Evolutionary conservation across 1,139 yeast genomes (phyloP).

Genomic region (Casaregolazyma suthepensis): DNA sequence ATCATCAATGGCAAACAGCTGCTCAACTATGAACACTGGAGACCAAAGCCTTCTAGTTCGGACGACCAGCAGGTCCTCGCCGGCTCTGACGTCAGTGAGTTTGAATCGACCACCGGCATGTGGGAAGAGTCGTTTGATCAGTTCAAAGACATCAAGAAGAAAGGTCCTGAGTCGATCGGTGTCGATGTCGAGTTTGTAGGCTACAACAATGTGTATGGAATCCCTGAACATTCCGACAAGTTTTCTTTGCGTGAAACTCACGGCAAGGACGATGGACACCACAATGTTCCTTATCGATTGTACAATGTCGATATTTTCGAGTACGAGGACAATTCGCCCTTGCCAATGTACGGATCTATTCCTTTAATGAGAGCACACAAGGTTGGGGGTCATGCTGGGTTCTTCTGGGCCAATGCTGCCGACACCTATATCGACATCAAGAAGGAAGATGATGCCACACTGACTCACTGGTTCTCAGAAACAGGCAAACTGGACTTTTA

Average conservation of each 20-base stretch:
- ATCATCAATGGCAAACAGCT: slow-evolving; percentile 62
- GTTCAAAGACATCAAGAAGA: slow-evolving; percentile 51
- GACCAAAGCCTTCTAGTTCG: slow-evolving; percentile 34
- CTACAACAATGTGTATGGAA: slow-evolving; percentile 69
- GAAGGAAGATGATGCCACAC: slow-evolving; percentile 27
- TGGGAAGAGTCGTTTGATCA: slow-evolving; percentile 42
- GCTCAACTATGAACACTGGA: slow-evolving; percentile 73
- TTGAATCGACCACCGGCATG: slow-evolving; percentile 29
- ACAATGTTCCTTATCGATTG: slow-evolving; percentile 69
- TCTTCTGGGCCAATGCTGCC: slow-evolving; percentile 91
- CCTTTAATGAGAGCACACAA: slow-evolving; percentile 77
- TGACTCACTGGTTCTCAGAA: slow-evolving; percentile 89
- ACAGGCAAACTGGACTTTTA: slow-evolving; percentile 75
- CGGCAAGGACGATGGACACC: slow-evolving; percentile 33
- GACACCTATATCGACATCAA: slow-evolving; percentile 82
- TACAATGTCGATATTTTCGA: slow-evolving; percentile 94
- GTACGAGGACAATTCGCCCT: slow-evolving; percentile 70
- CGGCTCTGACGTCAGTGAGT: slow-evolving; percentile 15
- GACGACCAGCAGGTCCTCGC: not conserved
- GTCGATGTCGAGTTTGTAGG: slow-evolving; percentile 64
- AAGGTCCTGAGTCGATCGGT: slow-evolving; percentile 90
- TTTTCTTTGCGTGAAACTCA: slow-evolving; percentile 64
- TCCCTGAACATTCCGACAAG: slow-evolving; percentile 91
- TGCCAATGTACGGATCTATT: slow-evolving; percentile 93
- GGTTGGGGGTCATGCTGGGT: slow-evolving; percentile 55